These are phyloP conservation scores for Chrysochromulina parva DNA, from an alignment of 78 protist species.

Conservation along the genomic window DNA sequence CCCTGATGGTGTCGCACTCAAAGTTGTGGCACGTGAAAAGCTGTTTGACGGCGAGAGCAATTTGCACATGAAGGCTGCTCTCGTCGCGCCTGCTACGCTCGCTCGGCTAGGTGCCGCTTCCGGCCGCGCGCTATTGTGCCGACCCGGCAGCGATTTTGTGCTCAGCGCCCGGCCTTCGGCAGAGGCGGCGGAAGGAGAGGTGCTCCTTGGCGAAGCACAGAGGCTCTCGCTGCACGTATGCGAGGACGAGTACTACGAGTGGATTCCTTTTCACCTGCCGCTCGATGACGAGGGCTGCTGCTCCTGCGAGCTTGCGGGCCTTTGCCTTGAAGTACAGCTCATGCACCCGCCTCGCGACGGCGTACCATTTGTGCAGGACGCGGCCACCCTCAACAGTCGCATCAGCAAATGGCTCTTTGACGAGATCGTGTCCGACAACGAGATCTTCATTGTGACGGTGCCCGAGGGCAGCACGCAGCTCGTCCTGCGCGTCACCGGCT, in stretches of 20 bases:
- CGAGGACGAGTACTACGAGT: background rate
- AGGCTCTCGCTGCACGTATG: background rate
- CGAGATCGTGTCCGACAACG: background rate
- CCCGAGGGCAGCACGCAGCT: background rate
- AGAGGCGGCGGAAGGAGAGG: background rate
- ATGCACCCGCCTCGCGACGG: background rate
- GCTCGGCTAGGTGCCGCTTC: background rate
- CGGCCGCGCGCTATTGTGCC: background rate
- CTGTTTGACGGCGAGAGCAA: background rate
- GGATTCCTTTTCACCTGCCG: background rate
- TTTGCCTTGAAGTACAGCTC: background rate
- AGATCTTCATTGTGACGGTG: background rate
- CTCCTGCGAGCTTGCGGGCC: background rate
- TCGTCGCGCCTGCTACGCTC: background rate
- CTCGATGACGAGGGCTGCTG: background rate
- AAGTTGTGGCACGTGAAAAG: background rate
- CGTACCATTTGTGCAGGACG: too few relatives aligned
- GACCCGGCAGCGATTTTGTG: slow-evolving; percentile 16
- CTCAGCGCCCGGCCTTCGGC: background rate
- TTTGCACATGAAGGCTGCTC: background rate
- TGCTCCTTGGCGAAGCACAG: slow-evolving; percentile 1
- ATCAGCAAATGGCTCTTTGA: background rate
- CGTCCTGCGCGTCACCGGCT: slow-evolving; percentile 7
- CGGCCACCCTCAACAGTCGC: background rate
- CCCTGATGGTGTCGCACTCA: background rate